Evolutionary conservation across 2,329 filamentous ascomycete species (phyloP), one percentile per base, ranked within the genome.

Genomic region (Exophiala bonariae): DNA sequence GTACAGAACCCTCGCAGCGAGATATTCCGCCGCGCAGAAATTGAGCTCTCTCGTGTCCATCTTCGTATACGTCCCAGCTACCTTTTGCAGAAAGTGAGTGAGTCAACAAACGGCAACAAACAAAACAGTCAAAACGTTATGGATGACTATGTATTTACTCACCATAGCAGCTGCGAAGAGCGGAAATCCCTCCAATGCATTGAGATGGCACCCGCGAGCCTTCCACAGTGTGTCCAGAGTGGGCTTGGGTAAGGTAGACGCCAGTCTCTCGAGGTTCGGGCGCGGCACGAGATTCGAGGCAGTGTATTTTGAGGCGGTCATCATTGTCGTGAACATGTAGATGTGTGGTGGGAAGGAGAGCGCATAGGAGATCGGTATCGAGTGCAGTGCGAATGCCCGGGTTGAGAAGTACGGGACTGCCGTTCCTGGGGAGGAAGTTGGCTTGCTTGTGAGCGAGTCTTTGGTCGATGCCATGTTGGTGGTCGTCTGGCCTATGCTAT

Each of bases 151-250:
- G 23, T 6, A 26, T 6, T 11, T 11, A 23, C 55, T 35, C 58
- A 63, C 58, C 62, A 67, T 66, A 9, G 64, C 63, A 50, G 61
- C 59, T 8, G 64, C 64, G 48, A 67, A 68, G 33, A 67, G 47
- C 3, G 65, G 65, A 34, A 67, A 52, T 3, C 59, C 55, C 41
- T 68, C 65, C 42, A 67, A 50, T 1, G 64, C 64, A 56, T 68
- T 68, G 10, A 67, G 43, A 59, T 67, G 65, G 10, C 63, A 63
- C 3, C 64, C 61, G 14, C 58, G 56, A 1, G 63, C 58, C 10
- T 59, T 57, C 36, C 56, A 62, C 9, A 66, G 59, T 43, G 47
- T 57, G 28, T 52, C 44, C 43, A 53, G 55, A 18, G 50, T 52
- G 3, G 54, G 42, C n/a, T 47, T 48, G 2, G 60, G 50, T 11